Evolutionary conservation across 768 basidiomycete genomes (phyloP).

Genomic region (Leccinum aurantiacum): DNA sequence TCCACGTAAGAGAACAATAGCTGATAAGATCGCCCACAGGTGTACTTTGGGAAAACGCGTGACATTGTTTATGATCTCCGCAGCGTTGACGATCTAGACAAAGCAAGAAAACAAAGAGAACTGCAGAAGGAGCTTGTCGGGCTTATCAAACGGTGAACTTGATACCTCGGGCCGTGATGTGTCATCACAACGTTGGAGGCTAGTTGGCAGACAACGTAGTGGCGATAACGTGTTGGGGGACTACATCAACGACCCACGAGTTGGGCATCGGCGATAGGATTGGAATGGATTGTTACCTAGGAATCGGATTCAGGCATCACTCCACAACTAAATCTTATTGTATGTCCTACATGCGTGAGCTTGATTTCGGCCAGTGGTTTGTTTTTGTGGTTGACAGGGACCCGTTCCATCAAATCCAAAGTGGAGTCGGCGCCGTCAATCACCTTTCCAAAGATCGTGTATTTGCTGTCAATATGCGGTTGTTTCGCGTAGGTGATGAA

Average conservation of each 20-base stretch:
- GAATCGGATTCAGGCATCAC: constrained; percentile 6
- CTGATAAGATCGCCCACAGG: constrained; percentile 41
- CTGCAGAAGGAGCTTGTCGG: constrained; percentile 90
- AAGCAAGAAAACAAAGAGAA: constrained; percentile 75
- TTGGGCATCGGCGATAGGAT: constrained; percentile 85
- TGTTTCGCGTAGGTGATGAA: constrained; percentile 93
- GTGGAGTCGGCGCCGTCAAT: constrained; percentile 97
- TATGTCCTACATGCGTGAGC: constrained; percentile 62
- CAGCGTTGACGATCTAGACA: constrained; percentile 82
- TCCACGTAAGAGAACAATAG: not conserved
- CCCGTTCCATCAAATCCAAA: constrained; percentile 89
- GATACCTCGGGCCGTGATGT: constrained; percentile 17
- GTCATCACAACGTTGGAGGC: constrained; percentile 11
- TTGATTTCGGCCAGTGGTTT: constrained; percentile 84
- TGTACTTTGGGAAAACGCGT: constrained; percentile 95
- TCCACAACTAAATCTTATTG: not conserved
- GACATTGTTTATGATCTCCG: constrained; percentile 93
- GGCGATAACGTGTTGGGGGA: not conserved
- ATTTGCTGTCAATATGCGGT: constrained; percentile 89
- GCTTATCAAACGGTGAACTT: constrained; percentile 66
- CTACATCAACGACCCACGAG: constrained; percentile 26
- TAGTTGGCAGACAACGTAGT: constrained; percentile 3
- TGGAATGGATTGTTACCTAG: constrained; percentile 88
- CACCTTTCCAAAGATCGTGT: constrained; percentile 95
- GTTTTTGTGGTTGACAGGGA: constrained; percentile 89